phyloP scores from a whole-genome alignment of 2,329 filamentous ascomycete species.

The Penicillium sp. region DNA sequence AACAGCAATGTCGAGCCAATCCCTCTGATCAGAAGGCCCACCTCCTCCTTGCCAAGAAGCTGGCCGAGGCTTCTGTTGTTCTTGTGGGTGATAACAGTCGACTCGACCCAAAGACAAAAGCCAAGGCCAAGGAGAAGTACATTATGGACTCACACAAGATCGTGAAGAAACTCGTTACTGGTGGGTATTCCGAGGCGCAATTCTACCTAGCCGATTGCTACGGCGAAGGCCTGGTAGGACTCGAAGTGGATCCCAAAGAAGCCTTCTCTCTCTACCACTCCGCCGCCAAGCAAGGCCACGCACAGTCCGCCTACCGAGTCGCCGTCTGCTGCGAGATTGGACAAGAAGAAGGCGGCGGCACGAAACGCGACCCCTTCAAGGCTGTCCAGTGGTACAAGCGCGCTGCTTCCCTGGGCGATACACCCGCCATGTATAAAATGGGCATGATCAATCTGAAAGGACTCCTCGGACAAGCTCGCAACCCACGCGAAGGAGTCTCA shows the following conservation, averaged over 20 bases:
- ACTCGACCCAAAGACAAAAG: constrained; percentile 64
- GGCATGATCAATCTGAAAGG: constrained; percentile 96
- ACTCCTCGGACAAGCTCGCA: constrained; percentile 80
- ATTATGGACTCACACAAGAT: constrained; percentile 85
- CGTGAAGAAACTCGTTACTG: constrained; percentile 79
- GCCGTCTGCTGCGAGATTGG: constrained; percentile 98
- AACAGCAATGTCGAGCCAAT: constrained; percentile 68
- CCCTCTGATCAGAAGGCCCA: constrained; percentile 72
- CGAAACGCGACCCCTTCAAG: constrained; percentile 85
- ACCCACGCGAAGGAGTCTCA: constrained; percentile 79
- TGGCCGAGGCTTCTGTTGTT: constrained; percentile 80
- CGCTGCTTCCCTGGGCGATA: constrained; percentile 84
- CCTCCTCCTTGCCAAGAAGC: constrained; percentile 74
- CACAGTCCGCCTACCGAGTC: constrained; percentile 86
- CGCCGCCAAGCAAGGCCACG: constrained; percentile 84
- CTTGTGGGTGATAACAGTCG: constrained; percentile 76
- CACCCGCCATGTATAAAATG: constrained; percentile 96
- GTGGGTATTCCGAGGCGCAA: constrained; percentile 80
- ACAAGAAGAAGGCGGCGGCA: constrained; percentile 90
- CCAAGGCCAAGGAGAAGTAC: constrained; percentile 76
- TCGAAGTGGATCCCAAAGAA: constrained; percentile 83
- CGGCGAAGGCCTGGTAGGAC: constrained; percentile 76
- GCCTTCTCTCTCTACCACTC: constrained; percentile 93
- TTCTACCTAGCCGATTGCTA: constrained; percentile 91
- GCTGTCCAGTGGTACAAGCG: constrained; percentile 98